Conservation (phyloP, 2,329 filamentous ascomycete genomes). For the Fusarium devonianum region DNA sequence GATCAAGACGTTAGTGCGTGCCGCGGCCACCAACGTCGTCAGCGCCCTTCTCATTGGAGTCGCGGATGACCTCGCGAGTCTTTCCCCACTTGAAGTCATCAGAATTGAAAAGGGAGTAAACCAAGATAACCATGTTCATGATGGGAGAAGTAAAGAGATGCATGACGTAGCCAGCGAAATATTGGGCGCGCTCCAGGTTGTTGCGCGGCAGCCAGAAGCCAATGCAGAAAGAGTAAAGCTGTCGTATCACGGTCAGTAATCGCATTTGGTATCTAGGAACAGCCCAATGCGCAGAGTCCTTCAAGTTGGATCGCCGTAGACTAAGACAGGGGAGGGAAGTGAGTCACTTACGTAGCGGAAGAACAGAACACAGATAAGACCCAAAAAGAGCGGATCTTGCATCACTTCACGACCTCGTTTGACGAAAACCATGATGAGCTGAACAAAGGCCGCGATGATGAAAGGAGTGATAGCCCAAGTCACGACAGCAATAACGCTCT, state of each 20-base stretch:
- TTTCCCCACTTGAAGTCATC: constrained; percentile 58
- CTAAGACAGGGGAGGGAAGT: too few species aligned
- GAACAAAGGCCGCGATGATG: constrained; percentile 50
- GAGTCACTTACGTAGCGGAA: constrained; percentile 53
- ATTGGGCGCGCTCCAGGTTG: constrained; percentile 48
- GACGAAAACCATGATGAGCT: constrained; percentile 48
- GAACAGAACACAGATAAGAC: constrained; percentile 48
- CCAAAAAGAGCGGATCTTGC: constrained; percentile 47
- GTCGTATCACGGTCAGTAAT: constrained; percentile 17
- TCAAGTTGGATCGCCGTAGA: too few species aligned
- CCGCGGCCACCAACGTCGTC: constrained; percentile 38
- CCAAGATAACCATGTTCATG: constrained; percentile 52
- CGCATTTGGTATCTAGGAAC: constrained; percentile 3
- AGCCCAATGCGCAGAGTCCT: too few species aligned
- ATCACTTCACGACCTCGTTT: constrained; percentile 45
- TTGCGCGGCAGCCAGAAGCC: constrained; percentile 53
- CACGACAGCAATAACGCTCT: constrained; percentile 54
- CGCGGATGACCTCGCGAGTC: constrained; percentile 49
- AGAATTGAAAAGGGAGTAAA: constrained; percentile 52
- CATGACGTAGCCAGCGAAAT: constrained; percentile 50
- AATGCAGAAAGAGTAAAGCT: constrained; percentile 53
- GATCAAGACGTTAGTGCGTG: constrained; percentile 35
- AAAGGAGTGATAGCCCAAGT: constrained; percentile 57
- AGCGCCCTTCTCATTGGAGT: constrained; percentile 38
- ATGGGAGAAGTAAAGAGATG: constrained; percentile 51